Conservation (phyloP, 306 rosid genomes). For the Prunus mongolica region DNA sequence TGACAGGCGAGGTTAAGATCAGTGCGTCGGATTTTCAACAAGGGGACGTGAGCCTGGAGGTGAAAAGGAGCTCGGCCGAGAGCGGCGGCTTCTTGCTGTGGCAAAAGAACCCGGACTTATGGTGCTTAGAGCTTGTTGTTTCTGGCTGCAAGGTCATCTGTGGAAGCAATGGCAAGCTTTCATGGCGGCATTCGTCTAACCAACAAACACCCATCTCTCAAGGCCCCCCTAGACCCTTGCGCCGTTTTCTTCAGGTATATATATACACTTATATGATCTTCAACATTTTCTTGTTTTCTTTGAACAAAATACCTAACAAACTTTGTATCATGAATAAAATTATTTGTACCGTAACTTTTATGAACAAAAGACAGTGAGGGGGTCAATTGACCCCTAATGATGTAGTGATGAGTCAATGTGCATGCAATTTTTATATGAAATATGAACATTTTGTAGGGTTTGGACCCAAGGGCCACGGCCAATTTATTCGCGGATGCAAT, state of each 20-base stretch:
- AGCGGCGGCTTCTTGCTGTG: slow-evolving; percentile 76
- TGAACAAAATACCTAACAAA: not conserved
- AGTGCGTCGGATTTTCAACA: slow-evolving; percentile 77
- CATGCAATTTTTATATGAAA: not conserved
- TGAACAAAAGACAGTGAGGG: too few relatives aligned
- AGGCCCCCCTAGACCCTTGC: slow-evolving; percentile 88
- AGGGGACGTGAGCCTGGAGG: slow-evolving; percentile 39
- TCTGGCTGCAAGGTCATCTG: slow-evolving; percentile 78
- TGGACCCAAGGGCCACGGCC: slow-evolving; percentile 90
- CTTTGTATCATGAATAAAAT: too few relatives aligned
- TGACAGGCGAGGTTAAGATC: slow-evolving; percentile 73
- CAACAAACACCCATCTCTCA: slow-evolving; percentile 55
- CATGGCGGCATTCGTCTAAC: slow-evolving; percentile 90
- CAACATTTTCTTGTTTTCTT: not conserved
- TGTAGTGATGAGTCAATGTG: too few relatives aligned
- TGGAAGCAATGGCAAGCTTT: slow-evolving; percentile 84
- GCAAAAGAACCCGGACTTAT: slow-evolving; percentile 91
- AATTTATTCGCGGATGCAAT: slow-evolving; percentile 70
- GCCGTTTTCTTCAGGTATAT: slow-evolving; percentile 83
- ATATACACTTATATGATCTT: not conserved
- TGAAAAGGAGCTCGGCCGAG: slow-evolving; percentile 65
- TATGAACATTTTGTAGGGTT: slow-evolving; percentile 43
- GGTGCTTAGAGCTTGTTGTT: slow-evolving; percentile 72
- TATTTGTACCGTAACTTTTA: too few relatives aligned
- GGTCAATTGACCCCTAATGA: too few relatives aligned